Conservation (phyloP, 2,329 filamentous ascomycete genomes). For the Claviceps lovelessii region DNA sequence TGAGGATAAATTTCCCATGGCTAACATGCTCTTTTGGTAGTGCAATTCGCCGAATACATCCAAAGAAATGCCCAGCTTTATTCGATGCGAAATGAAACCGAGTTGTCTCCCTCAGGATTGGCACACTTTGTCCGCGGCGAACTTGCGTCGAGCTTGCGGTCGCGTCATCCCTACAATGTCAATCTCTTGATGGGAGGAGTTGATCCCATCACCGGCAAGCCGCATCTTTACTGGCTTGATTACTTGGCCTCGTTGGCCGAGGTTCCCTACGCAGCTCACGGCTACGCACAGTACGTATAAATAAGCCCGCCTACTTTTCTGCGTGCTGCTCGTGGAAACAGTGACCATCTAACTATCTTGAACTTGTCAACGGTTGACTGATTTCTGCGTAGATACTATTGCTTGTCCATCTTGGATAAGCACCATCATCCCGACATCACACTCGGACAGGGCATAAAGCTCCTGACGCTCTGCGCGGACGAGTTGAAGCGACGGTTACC, state of each 20-base stretch:
- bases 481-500: slow-evolving; percentile 94
- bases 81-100: slow-evolving; percentile 92
- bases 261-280: slow-evolving; percentile 90
- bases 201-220: slow-evolving; percentile 81
- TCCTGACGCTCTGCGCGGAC: slow-evolving; percentile 87
- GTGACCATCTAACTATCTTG: too few relatives aligned
- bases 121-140: slow-evolving; percentile 90
- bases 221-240: slow-evolving; percentile 91
- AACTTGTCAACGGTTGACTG: neutral
- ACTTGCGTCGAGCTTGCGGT: slow-evolving; percentile 79
- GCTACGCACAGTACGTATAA: slow-evolving; percentile 74
- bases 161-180: slow-evolving; percentile 88
- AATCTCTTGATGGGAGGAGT: slow-evolving; percentile 91
- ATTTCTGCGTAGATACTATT: slow-evolving; percentile 64
- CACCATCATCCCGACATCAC: slow-evolving; percentile 93
- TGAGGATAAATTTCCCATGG: slow-evolving; percentile 1
- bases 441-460: slow-evolving; percentile 78
- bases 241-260: slow-evolving; percentile 82
- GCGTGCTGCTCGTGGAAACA: neutral
- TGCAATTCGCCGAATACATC: slow-evolving; percentile 98
- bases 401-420: slow-evolving; percentile 92
- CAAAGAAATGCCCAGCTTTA: slow-evolving; percentile 97
- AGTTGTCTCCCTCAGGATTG: slow-evolving; percentile 77
- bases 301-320: neutral
- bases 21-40: slow-evolving; percentile 31